These are phyloP conservation scores for Antitrichia curtipendula DNA, from an alignment of 225 moss, liverwort and hornwort species.

Conservation along the genomic window DNA sequence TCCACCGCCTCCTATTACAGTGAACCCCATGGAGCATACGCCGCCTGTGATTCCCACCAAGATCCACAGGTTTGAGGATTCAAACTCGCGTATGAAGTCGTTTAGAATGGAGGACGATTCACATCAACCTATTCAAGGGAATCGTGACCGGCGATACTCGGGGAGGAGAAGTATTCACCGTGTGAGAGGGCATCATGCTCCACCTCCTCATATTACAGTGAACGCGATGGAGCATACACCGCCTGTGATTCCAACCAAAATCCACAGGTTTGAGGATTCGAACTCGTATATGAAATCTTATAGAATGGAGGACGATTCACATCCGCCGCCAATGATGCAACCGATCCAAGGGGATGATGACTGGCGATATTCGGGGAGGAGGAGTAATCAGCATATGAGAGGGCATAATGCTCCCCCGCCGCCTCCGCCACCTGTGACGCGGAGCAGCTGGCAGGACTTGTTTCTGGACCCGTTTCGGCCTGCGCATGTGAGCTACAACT, in stretches of 20 bases:
- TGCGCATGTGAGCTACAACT: slow-evolving; percentile 19
- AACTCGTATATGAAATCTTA: slow-evolving; percentile 17
- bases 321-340: slow-evolving; percentile 19
- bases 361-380: slow-evolving; percentile 7
- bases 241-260: slow-evolving; percentile 11
- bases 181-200: neutral
- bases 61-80: slow-evolving; percentile 14
- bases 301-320: slow-evolving; percentile 19
- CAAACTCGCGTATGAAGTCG: neutral
- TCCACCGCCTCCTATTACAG: slow-evolving; percentile 15
- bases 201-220: slow-evolving; percentile 16
- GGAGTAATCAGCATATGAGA: neutral
- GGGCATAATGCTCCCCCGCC: slow-evolving; percentile 27
- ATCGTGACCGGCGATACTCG: slow-evolving; percentile 5
- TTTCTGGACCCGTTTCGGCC: slow-evolving; percentile 51
- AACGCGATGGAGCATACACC: slow-evolving; percentile 44
- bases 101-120: slow-evolving; percentile 17
- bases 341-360: slow-evolving; percentile 18
- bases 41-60: slow-evolving; percentile 11
- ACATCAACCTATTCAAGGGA: neutral
- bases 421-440: slow-evolving; percentile 28
- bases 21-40: slow-evolving; percentile 29
- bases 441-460: slow-evolving; percentile 44
- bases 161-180: neutral
- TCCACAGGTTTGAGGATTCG: slow-evolving; percentile 15